Percentiles rank a stretch among this genome's conserved stretches.
Evolutionary conservation across 2,329 filamentous ascomycete species (phyloP).

Genomic region (Aspergillus sp.): DNA sequence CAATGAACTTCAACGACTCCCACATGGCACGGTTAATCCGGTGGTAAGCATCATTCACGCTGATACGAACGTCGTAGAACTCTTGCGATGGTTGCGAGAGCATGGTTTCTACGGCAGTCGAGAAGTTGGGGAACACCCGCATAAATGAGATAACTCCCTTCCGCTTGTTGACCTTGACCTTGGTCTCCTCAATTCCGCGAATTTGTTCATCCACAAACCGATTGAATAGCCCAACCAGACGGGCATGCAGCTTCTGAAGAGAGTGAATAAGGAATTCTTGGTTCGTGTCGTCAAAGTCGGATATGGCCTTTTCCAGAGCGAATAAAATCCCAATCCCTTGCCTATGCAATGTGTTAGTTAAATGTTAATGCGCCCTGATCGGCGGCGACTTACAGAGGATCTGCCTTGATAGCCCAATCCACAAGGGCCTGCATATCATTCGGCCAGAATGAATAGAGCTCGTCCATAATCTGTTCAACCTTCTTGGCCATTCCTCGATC

Average conservation of each 20-base stretch:
- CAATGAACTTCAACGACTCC: constrained; percentile 92
- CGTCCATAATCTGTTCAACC: constrained; percentile 83
- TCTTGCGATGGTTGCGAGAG: constrained; percentile 53
- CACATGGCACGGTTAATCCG: constrained; percentile 94
- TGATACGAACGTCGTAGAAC: constrained; percentile 64
- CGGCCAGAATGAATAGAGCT: constrained; percentile 78
- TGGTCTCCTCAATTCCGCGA: constrained; percentile 92
- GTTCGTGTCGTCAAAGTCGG: constrained; percentile 79
- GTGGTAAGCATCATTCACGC: constrained; percentile 81
- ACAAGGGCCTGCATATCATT: constrained; percentile 73
- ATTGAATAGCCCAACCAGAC: constrained; percentile 69
- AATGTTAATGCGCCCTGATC: constrained; percentile 7
- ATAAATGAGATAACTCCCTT: constrained; percentile 96
- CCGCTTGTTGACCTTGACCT: constrained; percentile 98
- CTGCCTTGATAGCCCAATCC: constrained; percentile 74
- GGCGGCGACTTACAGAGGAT: constrained; percentile 66
- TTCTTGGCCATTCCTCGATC: constrained; percentile 80
- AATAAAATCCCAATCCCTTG: constrained; percentile 87
- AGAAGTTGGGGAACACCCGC: constrained; percentile 85
- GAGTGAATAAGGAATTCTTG: constrained; percentile 83
- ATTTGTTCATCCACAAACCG: constrained; percentile 95
- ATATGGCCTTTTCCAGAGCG: constrained; percentile 71
- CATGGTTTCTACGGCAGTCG: constrained; percentile 79
- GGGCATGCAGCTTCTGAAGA: constrained; percentile 73
- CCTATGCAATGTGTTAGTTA: constrained; percentile 39